Evolutionary conservation across 148 eudicot genomes (phyloP).

Genomic region (Rhododendron kiyosumense): DNA sequence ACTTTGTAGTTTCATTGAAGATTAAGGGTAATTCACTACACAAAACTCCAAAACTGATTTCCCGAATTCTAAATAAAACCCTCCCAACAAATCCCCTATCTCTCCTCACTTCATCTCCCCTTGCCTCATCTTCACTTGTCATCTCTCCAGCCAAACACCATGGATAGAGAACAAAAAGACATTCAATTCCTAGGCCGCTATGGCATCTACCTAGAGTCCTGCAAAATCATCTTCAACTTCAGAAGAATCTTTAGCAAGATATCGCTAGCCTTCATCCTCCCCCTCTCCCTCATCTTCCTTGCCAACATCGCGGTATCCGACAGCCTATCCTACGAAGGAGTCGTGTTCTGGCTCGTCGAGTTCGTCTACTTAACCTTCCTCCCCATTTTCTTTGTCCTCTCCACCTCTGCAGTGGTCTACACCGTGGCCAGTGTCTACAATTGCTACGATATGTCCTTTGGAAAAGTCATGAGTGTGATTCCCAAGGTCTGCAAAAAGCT

Average conservation of each 20-base stretch:
- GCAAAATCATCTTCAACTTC: conserved; percentile 17
- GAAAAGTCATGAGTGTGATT: conserved; percentile 23
- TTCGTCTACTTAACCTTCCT: conserved; percentile 8
- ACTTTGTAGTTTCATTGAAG: too few relatives aligned
- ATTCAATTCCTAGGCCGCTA: conserved; percentile 24
- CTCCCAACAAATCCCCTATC: too few relatives aligned
- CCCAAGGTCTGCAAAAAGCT: conserved; percentile 36
- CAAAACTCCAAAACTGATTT: too few relatives aligned
- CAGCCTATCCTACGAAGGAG: conserved; percentile 11
- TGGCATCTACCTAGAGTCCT: conserved; percentile 15
- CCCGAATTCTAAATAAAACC: too few relatives aligned
- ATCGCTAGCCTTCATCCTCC: conserved; percentile 22
- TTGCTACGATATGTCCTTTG: conserved; percentile 13
- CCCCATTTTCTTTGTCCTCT: conserved; percentile 22
- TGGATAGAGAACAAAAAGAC: conserved; percentile 35
- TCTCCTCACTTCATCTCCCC: too few relatives aligned
- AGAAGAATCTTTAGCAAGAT: conserved; percentile 21
- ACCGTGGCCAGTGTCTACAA: conserved; percentile 27
- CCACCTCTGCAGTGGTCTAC: conserved; percentile 28
- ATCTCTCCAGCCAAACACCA: not conserved
- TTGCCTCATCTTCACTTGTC: too few relatives aligned
- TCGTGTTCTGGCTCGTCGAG: conserved; percentile 9
- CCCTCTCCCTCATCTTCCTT: conserved; percentile 30
- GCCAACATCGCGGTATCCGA: conserved; percentile 18
- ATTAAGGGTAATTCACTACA: too few relatives aligned